phyloP scores from a whole-genome alignment of 2,329 filamentous ascomycete genomes.

The Phialophora chinensis region DNA sequence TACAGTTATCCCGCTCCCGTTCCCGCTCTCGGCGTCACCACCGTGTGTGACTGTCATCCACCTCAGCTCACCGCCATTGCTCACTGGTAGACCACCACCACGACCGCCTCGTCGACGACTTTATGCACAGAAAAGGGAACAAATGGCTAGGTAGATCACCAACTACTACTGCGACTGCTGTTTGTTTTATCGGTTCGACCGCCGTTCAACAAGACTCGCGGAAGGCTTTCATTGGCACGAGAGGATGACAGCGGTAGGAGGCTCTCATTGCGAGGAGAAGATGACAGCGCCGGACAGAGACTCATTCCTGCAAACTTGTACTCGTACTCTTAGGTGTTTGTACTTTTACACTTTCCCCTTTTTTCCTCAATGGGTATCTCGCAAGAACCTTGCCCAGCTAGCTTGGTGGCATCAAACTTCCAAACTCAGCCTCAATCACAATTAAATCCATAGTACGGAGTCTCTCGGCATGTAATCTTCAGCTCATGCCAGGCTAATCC shows the following conservation, averaged over 20 bases:
- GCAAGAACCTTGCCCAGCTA: background rate
- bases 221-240: background rate
- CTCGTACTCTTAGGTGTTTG: background rate
- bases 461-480: too few relatives aligned
- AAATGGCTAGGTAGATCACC: too few relatives aligned
- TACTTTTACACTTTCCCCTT: background rate
- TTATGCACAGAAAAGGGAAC: background rate
- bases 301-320: background rate
- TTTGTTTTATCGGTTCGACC: background rate
- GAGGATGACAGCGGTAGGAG: too few relatives aligned
- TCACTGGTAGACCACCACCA: too few relatives aligned
- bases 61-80: background rate
- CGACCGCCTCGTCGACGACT: too few relatives aligned
- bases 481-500: too few relatives aligned
- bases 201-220: background rate
- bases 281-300: background rate
- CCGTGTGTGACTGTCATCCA: background rate
- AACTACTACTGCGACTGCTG: background rate
- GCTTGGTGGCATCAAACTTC: background rate
- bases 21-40: background rate
- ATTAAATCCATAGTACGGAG: background rate
- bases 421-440: background rate
- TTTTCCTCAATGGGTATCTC: background rate
- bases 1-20: conserved; percentile 8
- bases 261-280: background rate